Percentiles rank a stretch among this genome's conserved stretches.
These are phyloP conservation scores for Skeletonema marinoi DNA, from an alignment of 108 stramenopile species.

Conservation along the genomic window DNA sequence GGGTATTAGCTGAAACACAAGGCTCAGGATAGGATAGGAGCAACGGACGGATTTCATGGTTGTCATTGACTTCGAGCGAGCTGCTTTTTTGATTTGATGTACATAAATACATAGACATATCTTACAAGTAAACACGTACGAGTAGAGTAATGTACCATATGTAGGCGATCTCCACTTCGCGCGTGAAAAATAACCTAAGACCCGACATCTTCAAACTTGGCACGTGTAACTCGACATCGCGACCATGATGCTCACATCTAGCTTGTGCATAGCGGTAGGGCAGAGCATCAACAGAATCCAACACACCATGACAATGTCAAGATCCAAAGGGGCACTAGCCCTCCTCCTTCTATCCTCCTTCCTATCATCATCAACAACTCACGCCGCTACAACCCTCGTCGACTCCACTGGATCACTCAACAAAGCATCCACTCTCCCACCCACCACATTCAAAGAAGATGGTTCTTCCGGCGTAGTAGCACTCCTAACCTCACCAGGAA, in stretches of 20 bases:
- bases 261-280: not conserved
- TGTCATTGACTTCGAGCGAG: no score
- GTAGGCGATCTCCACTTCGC: not conserved
- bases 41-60: no score
- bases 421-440: constrained; percentile 39
- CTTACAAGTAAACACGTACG: no score
- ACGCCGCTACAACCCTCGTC: constrained; percentile 41
- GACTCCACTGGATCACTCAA: constrained; percentile 62
- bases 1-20: no score
- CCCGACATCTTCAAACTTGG: no score
- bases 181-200: no score
- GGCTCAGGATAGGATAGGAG: no score
- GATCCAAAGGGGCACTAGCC: not conserved
- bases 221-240: not conserved
- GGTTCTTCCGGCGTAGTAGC: constrained; percentile 55
- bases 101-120: no score
- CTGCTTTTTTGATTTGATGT: no score
- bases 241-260: not conserved
- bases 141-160: no score
- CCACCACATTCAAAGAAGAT: constrained; percentile 14
- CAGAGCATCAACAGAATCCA: not conserved
- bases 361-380: not conserved
- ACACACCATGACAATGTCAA: not conserved
- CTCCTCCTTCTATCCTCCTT: not conserved
- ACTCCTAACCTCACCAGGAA: constrained; percentile 69